Evolutionary conservation across 345 rosid species (phyloP).

Genomic region (Arabidopsis suecica): DNA sequence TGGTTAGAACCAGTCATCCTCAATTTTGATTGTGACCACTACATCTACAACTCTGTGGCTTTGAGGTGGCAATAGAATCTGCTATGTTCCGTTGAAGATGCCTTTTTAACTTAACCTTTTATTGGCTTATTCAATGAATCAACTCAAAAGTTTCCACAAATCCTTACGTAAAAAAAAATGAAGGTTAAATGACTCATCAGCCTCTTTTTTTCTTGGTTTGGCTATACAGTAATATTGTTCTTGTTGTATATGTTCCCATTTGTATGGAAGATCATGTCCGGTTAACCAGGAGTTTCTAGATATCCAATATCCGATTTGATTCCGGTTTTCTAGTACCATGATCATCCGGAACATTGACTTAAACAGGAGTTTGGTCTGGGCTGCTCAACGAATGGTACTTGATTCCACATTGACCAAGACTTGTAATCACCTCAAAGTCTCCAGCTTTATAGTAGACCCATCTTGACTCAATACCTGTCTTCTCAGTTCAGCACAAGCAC

Average conservation of each 20-base stretch:
- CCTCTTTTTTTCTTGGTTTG: neutral
- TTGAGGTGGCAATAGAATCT: constrained; percentile 63
- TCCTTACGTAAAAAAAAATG: neutral
- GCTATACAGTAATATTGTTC: neutral
- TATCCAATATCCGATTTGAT: constrained; percentile 10
- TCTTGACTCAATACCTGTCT: constrained; percentile 49
- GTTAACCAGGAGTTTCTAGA: constrained; percentile 1
- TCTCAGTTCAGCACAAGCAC: constrained; percentile 69
- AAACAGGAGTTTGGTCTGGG: constrained; percentile 17
- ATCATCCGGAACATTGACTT: constrained; percentile 11
- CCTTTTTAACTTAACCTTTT: neutral
- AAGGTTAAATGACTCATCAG: constrained; percentile 13
- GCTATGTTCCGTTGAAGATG: constrained; percentile 56
- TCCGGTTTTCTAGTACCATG: neutral
- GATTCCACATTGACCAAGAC: constrained; percentile 52
- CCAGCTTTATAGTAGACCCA: constrained; percentile 50
- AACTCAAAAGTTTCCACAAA: neutral
- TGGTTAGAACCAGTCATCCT: constrained; percentile 65
- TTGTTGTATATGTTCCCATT: neutral
- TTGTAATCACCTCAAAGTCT: constrained; percentile 40
- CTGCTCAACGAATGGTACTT: constrained; percentile 32
- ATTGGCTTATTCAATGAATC: neutral
- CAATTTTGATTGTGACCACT: constrained; percentile 73
- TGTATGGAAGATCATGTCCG: too few species aligned
- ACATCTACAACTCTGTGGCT: constrained; percentile 64